These are phyloP conservation scores for Lentinus brumalis DNA, from an alignment of 768 basidiomycete species.

Conservation along the genomic window DNA sequence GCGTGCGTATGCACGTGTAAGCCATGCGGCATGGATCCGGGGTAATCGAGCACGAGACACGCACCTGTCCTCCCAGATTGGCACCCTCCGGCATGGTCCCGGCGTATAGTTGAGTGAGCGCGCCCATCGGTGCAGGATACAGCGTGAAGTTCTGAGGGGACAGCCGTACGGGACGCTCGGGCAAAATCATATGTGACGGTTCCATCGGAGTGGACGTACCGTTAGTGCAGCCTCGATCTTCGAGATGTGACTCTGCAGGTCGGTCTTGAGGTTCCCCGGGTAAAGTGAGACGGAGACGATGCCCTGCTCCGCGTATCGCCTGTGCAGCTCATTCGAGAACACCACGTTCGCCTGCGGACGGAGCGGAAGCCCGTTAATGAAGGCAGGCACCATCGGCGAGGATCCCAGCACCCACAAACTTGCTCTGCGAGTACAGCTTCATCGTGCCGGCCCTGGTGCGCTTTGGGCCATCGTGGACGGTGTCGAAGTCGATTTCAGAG, in stretches of 20 bases:
- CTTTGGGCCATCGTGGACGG: slow-evolving; percentile 30
- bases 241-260: slow-evolving; percentile 12
- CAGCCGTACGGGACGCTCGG: too few relatives aligned
- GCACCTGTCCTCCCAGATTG: slow-evolving; percentile 44
- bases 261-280: slow-evolving; percentile 38
- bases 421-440: slow-evolving; percentile 36
- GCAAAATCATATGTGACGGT: too few relatives aligned
- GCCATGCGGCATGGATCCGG: background rate
- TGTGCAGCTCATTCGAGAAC: slow-evolving; percentile 46
- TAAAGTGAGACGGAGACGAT: slow-evolving; percentile 49
- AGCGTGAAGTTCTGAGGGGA: slow-evolving; percentile 27
- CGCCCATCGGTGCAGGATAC: slow-evolving; percentile 38
- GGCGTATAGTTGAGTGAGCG: slow-evolving; percentile 47
- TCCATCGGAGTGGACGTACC: background rate
- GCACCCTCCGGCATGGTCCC: slow-evolving; percentile 42
- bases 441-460: slow-evolving; percentile 18
- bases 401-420: slow-evolving; percentile 41
- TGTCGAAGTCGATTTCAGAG: slow-evolving; percentile 40
- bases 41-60: background rate
- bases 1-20: background rate
- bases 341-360: slow-evolving; percentile 45
- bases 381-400: background rate
- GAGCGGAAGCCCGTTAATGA: too few relatives aligned
- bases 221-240: slow-evolving; percentile 1
- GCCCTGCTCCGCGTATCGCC: slow-evolving; percentile 47